phyloP scores from a whole-genome alignment of 148 eudicot species.

The Rhododendron vialii region DNA sequence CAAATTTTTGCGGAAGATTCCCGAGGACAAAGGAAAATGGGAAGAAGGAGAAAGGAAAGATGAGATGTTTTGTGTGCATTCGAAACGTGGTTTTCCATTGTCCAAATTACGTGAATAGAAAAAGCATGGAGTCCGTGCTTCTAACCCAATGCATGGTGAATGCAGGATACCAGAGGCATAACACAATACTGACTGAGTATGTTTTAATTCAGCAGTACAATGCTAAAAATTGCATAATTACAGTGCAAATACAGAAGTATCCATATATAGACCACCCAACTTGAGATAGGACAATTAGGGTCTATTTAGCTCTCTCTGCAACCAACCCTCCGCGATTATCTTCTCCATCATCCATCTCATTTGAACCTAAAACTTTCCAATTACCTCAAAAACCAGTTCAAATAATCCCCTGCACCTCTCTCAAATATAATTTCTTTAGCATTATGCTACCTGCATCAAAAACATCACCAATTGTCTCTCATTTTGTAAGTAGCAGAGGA shows the following conservation, averaged over 20 bases:
- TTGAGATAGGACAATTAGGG: background rate
- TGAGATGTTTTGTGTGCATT: background rate
- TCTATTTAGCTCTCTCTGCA: background rate
- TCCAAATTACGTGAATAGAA: slow-evolving; percentile 29
- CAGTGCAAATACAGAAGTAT: background rate
- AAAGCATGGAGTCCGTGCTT: background rate
- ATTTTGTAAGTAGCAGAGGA: background rate
- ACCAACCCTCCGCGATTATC: background rate
- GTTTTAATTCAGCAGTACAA: background rate
- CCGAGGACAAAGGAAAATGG: no score
- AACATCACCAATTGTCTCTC: background rate
- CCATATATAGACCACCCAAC: background rate
- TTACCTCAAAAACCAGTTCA: background rate
- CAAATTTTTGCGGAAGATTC: no score
- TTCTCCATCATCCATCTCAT: slow-evolving; percentile 1
- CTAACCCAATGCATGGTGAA: background rate
- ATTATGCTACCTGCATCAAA: background rate
- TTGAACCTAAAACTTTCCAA: background rate
- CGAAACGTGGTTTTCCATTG: slow-evolving; percentile 51
- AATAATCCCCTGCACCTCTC: background rate
- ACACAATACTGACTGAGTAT: background rate
- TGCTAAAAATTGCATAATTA: slow-evolving; percentile 5
- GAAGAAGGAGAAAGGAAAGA: no score
- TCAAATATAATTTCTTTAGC: background rate
- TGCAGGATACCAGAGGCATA: background rate